Evolutionary conservation across 2,329 filamentous ascomycete genomes (phyloP), one percentile per base, ranked within the genome.

Genomic region (Pseudopithomyces maydicus): DNA sequence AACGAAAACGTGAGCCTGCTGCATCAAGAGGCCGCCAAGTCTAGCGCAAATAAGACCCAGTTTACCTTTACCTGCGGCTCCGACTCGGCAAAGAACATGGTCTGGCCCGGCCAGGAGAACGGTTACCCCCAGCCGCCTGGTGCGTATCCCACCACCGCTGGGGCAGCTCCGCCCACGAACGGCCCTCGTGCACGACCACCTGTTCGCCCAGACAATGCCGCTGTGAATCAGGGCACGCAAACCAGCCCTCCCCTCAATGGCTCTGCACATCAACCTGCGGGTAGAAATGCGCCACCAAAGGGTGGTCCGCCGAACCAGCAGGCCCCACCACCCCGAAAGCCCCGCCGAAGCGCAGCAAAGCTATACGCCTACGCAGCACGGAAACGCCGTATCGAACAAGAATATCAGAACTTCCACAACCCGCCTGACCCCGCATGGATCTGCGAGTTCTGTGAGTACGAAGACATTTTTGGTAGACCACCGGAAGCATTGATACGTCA

Each of bases 391-490:
- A 85, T 90, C 45, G 84, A 91, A 69, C 90, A 95, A 58, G 85
- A 90, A 67, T 89, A 90, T 62, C 84, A 86, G 55, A 96, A 95
- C 74, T 86, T 86, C 59, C 87, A 90, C 67, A 88, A 90, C 68
- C 89, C 90, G 1, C 90, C 90, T 0, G 89, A 91, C 63, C 91
- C 97, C 59, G 85, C 92, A 49, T 98, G 93, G 91, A 92, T 98
- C 45, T 99, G 95, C 78, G 91, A 97, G 70, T 98, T 98, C 74
- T 99, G 95, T 80, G 95, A 99, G 76, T 99, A 97, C 72, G 94
- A 98, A 77, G 87, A 87, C 51, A 97, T 99, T 48, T 98, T 97
- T 73, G 94, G 94, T n/a, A 84, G 84, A 51, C 90, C 90, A 2
- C 95, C 95, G 0, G 84, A 86, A 66, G 92, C 92, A 48, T 79